phyloP scores from a whole-genome alignment of 257 asterid genomes.

The Nicotiana tabacum region DNA sequence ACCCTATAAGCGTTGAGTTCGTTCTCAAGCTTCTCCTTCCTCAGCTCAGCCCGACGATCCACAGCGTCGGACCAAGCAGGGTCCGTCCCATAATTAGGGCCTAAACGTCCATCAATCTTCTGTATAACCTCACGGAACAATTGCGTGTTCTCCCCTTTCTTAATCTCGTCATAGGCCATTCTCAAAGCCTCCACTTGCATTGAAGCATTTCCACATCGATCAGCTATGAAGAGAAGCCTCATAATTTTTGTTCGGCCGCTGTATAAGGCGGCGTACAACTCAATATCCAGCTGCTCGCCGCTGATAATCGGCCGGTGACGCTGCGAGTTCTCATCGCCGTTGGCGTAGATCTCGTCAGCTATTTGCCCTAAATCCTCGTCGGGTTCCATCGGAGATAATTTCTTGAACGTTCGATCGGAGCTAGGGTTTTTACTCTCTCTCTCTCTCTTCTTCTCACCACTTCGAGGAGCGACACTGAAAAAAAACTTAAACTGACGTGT shows the following conservation, averaged over 20 bases:
- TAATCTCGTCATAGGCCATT: conserved; percentile 92
- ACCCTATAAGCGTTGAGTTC: conserved; percentile 92
- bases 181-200: conserved; percentile 87
- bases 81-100: conserved; percentile 60
- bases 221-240: conserved; percentile 75
- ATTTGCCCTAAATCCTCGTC: conserved; percentile 48
- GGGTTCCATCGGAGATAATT: conserved; percentile 49
- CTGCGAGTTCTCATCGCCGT: conserved; percentile 47
- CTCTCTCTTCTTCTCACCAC: background rate
- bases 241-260: conserved; percentile 77
- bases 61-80: conserved; percentile 69
- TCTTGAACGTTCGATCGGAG: conserved; percentile 10
- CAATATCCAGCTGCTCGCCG: conserved; percentile 86
- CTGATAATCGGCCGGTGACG: conserved; percentile 79
- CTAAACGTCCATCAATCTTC: conserved; percentile 71
- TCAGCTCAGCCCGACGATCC: conserved; percentile 70
- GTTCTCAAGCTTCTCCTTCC: conserved; percentile 86
- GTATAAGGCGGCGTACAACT: conserved; percentile 88
- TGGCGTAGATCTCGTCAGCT: conserved; percentile 53
- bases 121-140: conserved; percentile 68
- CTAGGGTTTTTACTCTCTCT: conserved; percentile 33
- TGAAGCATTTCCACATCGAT: conserved; percentile 48
- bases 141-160: conserved; percentile 90
- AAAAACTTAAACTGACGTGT: background rate
- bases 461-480: background rate